Base-by-base conservation (phyloP, 116 monocot species). In the Zostera marina region DNA sequence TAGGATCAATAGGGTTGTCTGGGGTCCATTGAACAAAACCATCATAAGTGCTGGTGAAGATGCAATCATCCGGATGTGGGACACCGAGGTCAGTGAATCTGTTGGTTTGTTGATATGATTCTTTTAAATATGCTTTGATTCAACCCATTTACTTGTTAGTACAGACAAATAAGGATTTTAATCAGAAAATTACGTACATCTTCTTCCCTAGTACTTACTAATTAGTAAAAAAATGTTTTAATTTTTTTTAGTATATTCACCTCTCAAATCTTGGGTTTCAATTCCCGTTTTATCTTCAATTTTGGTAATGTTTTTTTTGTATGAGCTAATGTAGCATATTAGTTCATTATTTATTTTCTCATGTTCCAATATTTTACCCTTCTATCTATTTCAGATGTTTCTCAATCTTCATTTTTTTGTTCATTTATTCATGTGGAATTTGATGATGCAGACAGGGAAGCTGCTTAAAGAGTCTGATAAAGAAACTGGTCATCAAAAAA, bases 21-120 rank as follows among this genome's bases (percentile, higher is more conserved):
- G 91, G 91, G 98, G 98, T 40, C 98, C 98, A 39, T 67, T 99
- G 22, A 90, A 98, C 68, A 82, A 67, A 72, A 90, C 98, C 57
- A 86, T 96, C 46, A 91, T 91, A 48, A 99, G 91, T 64, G 99
- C 66, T 23, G 99, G 99, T 59, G 99, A 99, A 76, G 99, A 99
- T 86, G 61, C 83, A 9, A 46, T 79, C 25, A 46, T 87, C 40
- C 83, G 99, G 10, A 81, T 91, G 23, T 99, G 91, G 99, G 99
- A 99, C 62, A 53, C 84, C 60, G 99, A 99, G 91, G 99, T 91
- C 44, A 17, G 44, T 39, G 39, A 14, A 3, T 9, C 42, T 15
- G 9, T 11, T 22, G 9, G 9, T 60, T 42, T 23, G 11, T 7
- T 22, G 17, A 7, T 22, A 2, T 59, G 43, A 15, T 60, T 40